Conservation (phyloP, 148 eudicot species). For the Vaccinium corymbosum region DNA sequence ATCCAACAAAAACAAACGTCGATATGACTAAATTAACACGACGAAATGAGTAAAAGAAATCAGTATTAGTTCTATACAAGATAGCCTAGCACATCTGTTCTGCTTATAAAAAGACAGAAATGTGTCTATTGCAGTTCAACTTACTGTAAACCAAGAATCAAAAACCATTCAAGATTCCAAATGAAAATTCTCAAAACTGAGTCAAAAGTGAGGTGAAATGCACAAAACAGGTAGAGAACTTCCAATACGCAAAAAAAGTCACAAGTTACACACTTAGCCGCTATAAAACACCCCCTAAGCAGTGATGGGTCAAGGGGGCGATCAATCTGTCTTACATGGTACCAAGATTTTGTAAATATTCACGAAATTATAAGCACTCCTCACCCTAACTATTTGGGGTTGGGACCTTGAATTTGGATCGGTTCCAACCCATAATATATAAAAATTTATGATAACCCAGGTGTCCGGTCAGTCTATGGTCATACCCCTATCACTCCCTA, state of each 20-base stretch:
- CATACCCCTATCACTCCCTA: neutral
- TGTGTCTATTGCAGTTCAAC: neutral
- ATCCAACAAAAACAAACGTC: constrained; percentile 3
- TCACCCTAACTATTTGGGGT: neutral
- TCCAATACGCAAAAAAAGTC: neutral
- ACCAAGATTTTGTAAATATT: too few relatives aligned
- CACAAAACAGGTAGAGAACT: neutral
- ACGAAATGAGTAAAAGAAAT: neutral
- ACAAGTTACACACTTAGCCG: neutral
- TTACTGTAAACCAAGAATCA: neutral
- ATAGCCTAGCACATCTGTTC: neutral
- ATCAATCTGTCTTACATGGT: neutral
- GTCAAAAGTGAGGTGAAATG: neutral
- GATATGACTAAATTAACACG: neutral
- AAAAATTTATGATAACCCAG: neutral
- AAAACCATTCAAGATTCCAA: neutral
- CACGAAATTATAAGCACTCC: neutral
- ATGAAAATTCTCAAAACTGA: neutral
- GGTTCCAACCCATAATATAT: neutral
- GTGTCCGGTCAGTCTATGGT: neutral
- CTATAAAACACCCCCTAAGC: neutral
- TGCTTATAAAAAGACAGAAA: neutral
- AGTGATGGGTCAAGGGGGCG: neutral
- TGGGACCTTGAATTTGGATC: neutral
- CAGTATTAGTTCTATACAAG: neutral